Evolutionary conservation across 371 early-diverging fungal genomes (phyloP), one percentile per base, ranked within the genome.

Genomic region (Saksenaea oblongispora): DNA sequence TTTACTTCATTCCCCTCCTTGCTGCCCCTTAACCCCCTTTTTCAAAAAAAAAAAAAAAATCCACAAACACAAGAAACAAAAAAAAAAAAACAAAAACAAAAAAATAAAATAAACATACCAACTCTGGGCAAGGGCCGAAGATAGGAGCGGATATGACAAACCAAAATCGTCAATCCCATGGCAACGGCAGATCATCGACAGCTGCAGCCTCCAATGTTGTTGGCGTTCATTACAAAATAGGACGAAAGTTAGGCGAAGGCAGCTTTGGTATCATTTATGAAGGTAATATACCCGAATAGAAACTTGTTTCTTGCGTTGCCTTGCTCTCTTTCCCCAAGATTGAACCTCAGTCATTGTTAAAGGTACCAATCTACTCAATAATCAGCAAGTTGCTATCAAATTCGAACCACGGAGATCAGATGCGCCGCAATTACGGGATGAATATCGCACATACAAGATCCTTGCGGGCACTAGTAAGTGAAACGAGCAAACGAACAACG

Each of bases 231-330:
- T 96, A 90, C 79, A 89, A 85, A 67, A 93, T 97, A 28, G 95
- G 95, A 53, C 89, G 88, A 72, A 93, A 93, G 78, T 93, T 97
- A 78, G 97, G 96, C 47, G 96, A 95, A 75, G 97, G 97, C 31
- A 88, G 89, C 65, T 97, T 97, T 82, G 97, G 97, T 39, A 89
- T 94, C 74, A 94, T 97, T 64, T 97, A 95, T 79, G 95, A 96
- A 88, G 97, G 97, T 91, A 83, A 62, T 73, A 36, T 53, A 59
- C 56, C 10, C 35, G n/a, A 35, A 56, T 24, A 31, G 15, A 27
- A n/a, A 22, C 51, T 18, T 31, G 31, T 31, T 31, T 47, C 51
- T 47, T 26, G 17, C 24, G 51, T 47, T 22, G 5, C 22, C 51
- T 22, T 47, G 51, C 22, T 47, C 22, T 39, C 39, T 39, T 39